Conservation (phyloP, 169 alveolate genomes). For the Eimeria praecox region DNA sequence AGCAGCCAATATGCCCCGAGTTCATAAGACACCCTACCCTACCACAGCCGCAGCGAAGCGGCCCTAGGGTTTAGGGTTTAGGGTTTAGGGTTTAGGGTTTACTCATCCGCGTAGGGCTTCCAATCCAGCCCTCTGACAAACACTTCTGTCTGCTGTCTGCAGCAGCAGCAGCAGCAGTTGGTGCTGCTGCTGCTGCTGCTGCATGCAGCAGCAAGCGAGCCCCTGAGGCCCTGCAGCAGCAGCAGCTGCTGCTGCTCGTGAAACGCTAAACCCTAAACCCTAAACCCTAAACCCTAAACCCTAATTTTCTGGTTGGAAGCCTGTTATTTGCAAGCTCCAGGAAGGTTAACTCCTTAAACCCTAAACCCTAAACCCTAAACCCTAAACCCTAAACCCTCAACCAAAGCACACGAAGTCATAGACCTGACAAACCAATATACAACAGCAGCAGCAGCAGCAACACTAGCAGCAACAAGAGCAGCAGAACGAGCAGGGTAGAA, state of each 20-base stretch:
- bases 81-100: conserved; percentile 31
- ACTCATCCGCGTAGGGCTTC: background rate
- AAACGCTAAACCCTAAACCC: background rate
- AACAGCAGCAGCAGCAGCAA: conserved; percentile 13
- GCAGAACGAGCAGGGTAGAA: background rate
- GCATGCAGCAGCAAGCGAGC: conserved; percentile 17
- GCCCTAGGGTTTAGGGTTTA: conserved; percentile 10
- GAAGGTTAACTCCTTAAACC: background rate
- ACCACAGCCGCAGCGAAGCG: background rate
- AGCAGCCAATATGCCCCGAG: background rate
- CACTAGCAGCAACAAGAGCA: background rate
- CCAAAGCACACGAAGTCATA: background rate
- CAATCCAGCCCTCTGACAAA: background rate
- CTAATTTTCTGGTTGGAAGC: background rate
- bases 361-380: background rate
- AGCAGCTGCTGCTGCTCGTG: conserved; percentile 7
- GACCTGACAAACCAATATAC: background rate
- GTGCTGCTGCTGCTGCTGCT: conserved; percentile 44
- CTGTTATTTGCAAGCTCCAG: background rate
- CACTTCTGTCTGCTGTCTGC: background rate
- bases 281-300: background rate
- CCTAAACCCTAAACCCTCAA: background rate
- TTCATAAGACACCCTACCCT: background rate
- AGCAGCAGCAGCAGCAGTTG: conserved; percentile 4
- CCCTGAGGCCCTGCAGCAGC: conserved; percentile 9